Conservation (phyloP, 306 rosid species). For the Carpinus fangiana region DNA sequence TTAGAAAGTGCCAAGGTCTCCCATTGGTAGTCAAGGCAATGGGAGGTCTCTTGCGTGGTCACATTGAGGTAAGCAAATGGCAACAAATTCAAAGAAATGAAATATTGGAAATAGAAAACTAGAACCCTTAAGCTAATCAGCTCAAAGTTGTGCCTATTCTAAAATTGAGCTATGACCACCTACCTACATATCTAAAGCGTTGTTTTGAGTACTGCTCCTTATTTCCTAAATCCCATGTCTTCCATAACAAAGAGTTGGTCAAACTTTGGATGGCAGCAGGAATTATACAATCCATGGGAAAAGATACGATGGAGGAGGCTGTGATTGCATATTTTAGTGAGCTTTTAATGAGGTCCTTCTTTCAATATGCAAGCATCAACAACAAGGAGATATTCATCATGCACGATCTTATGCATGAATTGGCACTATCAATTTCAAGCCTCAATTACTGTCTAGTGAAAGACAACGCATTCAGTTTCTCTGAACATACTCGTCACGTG, state of each 20-base stretch:
- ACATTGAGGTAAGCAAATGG: too few species aligned
- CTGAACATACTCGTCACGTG: background rate
- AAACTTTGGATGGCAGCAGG: background rate
- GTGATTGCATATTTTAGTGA: background rate
- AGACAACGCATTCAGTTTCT: background rate
- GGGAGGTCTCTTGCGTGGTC: too few species aligned
- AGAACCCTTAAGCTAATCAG: background rate
- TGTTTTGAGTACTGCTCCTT: background rate
- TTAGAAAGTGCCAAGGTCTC: too few species aligned
- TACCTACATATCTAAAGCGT: background rate
- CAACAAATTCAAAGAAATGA: too few species aligned
- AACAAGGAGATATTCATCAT: background rate
- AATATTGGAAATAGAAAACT: too few species aligned
- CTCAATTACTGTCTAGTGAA: background rate
- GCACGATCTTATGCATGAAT: background rate
- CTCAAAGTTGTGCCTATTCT: background rate
- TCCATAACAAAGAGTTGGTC: background rate
- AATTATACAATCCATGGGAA: background rate
- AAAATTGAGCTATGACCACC: background rate
- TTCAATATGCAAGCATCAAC: background rate
- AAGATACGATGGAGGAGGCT: background rate
- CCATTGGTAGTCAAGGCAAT: too few species aligned
- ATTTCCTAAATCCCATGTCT: background rate
- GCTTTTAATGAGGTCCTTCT: background rate
- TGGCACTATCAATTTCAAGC: background rate